Percentiles rank a stretch among this genome's conserved stretches.
phyloP scores from a whole-genome alignment of 202 grass and related monocot genomes.

The Brachypodium distachyon region DNA sequence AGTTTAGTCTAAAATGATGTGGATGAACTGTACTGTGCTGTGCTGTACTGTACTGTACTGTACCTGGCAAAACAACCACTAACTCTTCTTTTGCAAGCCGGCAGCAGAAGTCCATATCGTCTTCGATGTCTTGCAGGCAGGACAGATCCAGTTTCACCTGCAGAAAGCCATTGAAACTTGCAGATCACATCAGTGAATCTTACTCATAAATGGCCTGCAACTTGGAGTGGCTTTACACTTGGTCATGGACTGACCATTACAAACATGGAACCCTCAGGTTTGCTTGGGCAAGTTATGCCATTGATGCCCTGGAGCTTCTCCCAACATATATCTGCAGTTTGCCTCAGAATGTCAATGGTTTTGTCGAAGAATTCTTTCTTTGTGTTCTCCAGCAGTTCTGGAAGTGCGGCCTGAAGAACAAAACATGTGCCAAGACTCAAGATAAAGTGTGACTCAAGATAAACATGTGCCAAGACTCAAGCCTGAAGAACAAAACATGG shows the following conservation, averaged over 20 bases:
- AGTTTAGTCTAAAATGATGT: no score
- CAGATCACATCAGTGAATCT: no score
- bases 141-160: slow-evolving; percentile 33
- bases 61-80: slow-evolving; percentile 44
- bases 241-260: no score
- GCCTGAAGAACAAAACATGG: no score
- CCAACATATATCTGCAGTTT: slow-evolving; percentile 45
- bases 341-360: slow-evolving; percentile 11
- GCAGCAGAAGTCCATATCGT: slow-evolving; percentile 39
- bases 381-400: slow-evolving; percentile 46
- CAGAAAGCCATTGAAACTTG: no score
- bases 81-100: slow-evolving; percentile 36
- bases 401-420: slow-evolving; percentile 35
- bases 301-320: slow-evolving; percentile 31
- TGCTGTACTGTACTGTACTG: no score
- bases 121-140: slow-evolving; percentile 13
- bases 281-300: slow-evolving; percentile 43
- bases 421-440: background rate
- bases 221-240: no score
- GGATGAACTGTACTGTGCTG: no score
- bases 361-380: slow-evolving; percentile 40
- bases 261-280: slow-evolving; percentile 64
- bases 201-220: no score
- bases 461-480: no score
- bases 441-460: no score